phyloP scores from a whole-genome alignment of 73 alveolate species.

The Paramecium bursaria region DNA sequence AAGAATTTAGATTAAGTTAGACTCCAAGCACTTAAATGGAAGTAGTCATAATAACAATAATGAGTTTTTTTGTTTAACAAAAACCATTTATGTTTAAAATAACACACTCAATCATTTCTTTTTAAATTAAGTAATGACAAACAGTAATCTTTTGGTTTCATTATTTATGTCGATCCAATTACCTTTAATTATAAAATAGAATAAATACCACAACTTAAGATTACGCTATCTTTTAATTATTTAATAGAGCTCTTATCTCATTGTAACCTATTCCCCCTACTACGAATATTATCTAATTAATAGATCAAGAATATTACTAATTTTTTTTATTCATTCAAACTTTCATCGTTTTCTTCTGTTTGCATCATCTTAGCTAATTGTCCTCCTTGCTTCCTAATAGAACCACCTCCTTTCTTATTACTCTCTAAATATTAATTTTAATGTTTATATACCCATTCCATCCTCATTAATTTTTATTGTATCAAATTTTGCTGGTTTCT shows the following conservation, averaged over 20 bases:
- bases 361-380: slow-evolving; percentile 49
- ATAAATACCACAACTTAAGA: slow-evolving; percentile 3
- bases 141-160: slow-evolving; percentile 57
- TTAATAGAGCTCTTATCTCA: slow-evolving; percentile 52
- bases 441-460: slow-evolving; percentile 41
- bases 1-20: slow-evolving; percentile 51
- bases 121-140: slow-evolving; percentile 9
- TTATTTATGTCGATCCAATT: slow-evolving; percentile 34
- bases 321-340: not conserved
- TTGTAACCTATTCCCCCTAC: slow-evolving; percentile 62
- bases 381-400: slow-evolving; percentile 61
- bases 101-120: no score
- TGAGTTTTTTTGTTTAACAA: no score
- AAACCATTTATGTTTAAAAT: no score
- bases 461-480: slow-evolving; percentile 53
- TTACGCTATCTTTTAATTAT: not conserved
- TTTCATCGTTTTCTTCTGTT: slow-evolving; percentile 36
- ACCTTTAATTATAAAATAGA: not conserved
- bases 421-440: not conserved
- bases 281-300: slow-evolving; percentile 44
- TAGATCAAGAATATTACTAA: not conserved
- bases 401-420: slow-evolving; percentile 1
- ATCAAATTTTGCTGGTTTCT: slow-evolving; percentile 58
- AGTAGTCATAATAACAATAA: no score
- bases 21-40: no score